A percentile compares a stretch with the other conserved stretches of the same genome.
phyloP scores from a whole-genome alignment of 257 asterid species.

The Scutellaria minor region DNA sequence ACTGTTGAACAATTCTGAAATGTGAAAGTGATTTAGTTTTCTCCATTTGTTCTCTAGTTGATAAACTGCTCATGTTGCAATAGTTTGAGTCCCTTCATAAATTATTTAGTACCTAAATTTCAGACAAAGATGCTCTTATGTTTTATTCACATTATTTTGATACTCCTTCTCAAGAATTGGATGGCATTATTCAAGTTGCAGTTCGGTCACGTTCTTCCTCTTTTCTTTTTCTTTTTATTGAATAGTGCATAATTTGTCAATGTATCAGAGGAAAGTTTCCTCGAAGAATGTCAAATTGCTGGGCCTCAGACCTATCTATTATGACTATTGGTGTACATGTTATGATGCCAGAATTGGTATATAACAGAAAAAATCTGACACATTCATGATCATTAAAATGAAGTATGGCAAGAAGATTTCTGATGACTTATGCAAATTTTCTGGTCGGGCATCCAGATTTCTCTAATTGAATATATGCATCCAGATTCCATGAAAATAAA shows the following conservation, averaged over 20 bases:
- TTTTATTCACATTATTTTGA: background rate
- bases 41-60: background rate
- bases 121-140: background rate
- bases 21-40: constrained; percentile 28
- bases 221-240: no score
- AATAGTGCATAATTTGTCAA: no score
- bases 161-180: constrained; percentile 7
- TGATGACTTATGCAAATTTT: background rate
- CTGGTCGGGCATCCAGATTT: background rate
- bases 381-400: no score
- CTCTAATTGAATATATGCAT: background rate
- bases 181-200: background rate
- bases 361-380: background rate
- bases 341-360: background rate
- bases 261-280: no score
- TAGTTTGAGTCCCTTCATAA: background rate
- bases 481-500: background rate
- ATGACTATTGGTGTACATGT: no score
- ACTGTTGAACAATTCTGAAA: background rate
- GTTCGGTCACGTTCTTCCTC: no score
- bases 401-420: background rate
- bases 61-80: background rate
- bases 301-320: no score
- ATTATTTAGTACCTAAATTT: background rate
- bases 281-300: no score